Percentiles rank a stretch among this genome's conserved stretches.
Conservation (phyloP, 139 green algal species). For the Picochlorum sp. region DNA sequence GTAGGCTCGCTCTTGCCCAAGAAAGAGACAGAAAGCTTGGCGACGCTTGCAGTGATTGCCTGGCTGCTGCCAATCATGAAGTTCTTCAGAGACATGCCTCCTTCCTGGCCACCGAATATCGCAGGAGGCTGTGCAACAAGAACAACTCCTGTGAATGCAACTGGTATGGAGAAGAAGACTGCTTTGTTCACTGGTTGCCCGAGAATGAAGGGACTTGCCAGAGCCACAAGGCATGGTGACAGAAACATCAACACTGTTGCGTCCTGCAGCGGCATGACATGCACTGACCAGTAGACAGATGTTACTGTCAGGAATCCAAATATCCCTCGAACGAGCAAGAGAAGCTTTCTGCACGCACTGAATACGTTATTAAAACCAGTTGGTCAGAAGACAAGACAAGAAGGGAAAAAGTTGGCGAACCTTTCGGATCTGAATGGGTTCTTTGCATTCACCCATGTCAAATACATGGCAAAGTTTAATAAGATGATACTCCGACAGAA, state of each 20-base stretch:
- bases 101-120: background rate
- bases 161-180: background rate
- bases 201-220: background rate
- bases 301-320: background rate
- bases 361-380: background rate
- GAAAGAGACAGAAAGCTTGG: background rate
- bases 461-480: background rate
- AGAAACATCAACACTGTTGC: background rate
- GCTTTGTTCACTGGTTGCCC: background rate
- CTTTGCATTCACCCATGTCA: background rate
- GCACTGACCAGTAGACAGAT: background rate
- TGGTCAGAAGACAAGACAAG: background rate
- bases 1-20: background rate
- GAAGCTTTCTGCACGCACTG: background rate
- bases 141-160: background rate
- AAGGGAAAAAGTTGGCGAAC: background rate
- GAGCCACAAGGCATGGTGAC: background rate
- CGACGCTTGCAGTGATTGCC: background rate
- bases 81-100: background rate
- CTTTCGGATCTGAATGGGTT: background rate
- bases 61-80: background rate
- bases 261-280: background rate
- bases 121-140: background rate
- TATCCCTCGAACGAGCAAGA: background rate
- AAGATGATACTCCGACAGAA: slow-evolving; percentile 1